Conservation (phyloP, 768 basidiomycete species). For the Tylopilus rubrobrunneus region DNA sequence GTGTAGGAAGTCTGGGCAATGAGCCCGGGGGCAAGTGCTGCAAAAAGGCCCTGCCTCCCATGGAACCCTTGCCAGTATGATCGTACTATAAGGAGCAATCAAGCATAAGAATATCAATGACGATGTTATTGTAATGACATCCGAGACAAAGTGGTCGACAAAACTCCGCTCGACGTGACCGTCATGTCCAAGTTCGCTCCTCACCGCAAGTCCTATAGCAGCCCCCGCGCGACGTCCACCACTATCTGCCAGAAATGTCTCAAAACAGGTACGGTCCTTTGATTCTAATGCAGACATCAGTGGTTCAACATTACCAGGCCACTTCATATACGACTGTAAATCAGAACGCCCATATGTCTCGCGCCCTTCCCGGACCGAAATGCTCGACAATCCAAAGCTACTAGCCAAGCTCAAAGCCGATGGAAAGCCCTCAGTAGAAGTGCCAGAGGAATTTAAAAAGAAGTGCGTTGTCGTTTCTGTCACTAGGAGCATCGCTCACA, state of each 20-base stretch:
- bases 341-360: slow-evolving; percentile 74
- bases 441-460: slow-evolving; percentile 88
- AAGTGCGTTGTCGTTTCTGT: slow-evolving; percentile 45
- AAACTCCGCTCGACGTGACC: slow-evolving; percentile 11
- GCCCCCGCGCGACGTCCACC: slow-evolving; percentile 57
- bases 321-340: slow-evolving; percentile 92
- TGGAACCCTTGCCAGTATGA: slow-evolving; percentile 21
- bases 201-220: slow-evolving; percentile 57
- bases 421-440: slow-evolving; percentile 74
- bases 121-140: too few relatives aligned
- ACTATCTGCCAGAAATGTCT: slow-evolving; percentile 86
- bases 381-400: slow-evolving; percentile 72
- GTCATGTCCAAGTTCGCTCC: slow-evolving; percentile 80
- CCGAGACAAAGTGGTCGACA: not conserved
- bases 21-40: slow-evolving; percentile 38
- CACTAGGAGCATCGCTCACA: slow-evolving; percentile 1
- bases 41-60: slow-evolving; percentile 73
- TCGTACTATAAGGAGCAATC: not conserved
- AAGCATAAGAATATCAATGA: too few relatives aligned
- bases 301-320: slow-evolving; percentile 44
- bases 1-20: slow-evolving; percentile 61
- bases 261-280: slow-evolving; percentile 43
- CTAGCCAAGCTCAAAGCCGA: slow-evolving; percentile 65
- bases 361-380: slow-evolving; percentile 84
- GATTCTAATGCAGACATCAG: slow-evolving; percentile 3